A percentile compares a stretch with the other conserved stretches of the same genome.
phyloP scores from a whole-genome alignment of 1,284 basidiomycete species.

The Cutaneotrichosporon cyanovorans region DNA sequence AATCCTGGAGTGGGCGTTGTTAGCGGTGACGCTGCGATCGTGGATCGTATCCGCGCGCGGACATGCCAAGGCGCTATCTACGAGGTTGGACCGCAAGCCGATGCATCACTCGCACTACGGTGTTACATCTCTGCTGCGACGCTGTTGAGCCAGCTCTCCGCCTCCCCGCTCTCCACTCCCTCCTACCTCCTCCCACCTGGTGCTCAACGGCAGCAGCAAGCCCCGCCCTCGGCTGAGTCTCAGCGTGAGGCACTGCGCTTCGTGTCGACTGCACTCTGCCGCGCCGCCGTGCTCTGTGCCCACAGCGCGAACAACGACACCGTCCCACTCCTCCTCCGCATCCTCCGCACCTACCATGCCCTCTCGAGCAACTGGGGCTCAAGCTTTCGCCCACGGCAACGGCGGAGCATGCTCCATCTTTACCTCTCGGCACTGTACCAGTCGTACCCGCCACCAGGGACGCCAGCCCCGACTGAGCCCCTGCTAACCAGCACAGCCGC shows the following conservation, averaged over 20 bases:
- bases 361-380: constrained; percentile 63
- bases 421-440: constrained; percentile 63
- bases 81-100: constrained; percentile 22
- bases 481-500: constrained; percentile 26
- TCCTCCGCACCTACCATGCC: constrained; percentile 58
- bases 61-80: constrained; percentile 41
- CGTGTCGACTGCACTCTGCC: constrained; percentile 37
- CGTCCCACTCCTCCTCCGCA: constrained; percentile 53
- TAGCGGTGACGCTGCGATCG: constrained; percentile 42
- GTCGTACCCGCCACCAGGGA: constrained; percentile 41
- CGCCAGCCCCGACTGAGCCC: constrained; percentile 12
- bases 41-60: constrained; percentile 45
- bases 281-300: constrained; percentile 46
- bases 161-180: constrained; percentile 21
- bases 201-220: constrained; percentile 8
- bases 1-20: constrained; percentile 25
- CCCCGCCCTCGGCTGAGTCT: constrained; percentile 21
- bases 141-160: constrained; percentile 14
- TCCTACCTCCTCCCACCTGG: constrained; percentile 21
- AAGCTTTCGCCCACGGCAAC: constrained; percentile 63
- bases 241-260: constrained; percentile 40
- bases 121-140: constrained; percentile 27
- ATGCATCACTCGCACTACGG: constrained; percentile 23
- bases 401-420: constrained; percentile 60
- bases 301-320: constrained; percentile 13